Base-by-base conservation (phyloP, 2,329 filamentous ascomycete species). In the Cytospora schulzeri region DNA sequence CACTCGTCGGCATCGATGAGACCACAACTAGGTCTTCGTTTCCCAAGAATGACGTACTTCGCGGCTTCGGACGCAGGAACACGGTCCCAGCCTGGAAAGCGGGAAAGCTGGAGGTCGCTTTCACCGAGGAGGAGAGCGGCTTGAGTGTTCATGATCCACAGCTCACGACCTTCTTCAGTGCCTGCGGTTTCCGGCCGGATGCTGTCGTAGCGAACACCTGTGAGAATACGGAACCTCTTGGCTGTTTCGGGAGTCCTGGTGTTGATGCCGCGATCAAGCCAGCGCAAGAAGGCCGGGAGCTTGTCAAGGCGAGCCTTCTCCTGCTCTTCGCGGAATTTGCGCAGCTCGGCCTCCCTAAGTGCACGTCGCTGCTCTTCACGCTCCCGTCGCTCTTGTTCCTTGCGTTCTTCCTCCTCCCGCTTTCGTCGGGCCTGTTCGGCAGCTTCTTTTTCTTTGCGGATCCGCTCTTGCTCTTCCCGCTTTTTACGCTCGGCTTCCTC, bases 61-160 rank as follows among this genome's bases (percentile, higher is more conserved):
- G 85, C 85, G 56, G 86, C 74, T 12, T 70, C 71, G 1, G 83
- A 82, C 14, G 82, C 83, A 15, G 84, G 81, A 22, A 81, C 76
- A 17, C 80, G 83, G 64, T 84, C 80, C 87, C 87, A 89, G 1
- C 79, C 79, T 22, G 85, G 81, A 70, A 88, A 89, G 78, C 81
- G 79, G 17, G 85, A 83, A 3, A 90, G 78, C 17, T 79, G 76
- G 24, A 88, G 75, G 69, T 90, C 87, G 70, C 88, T 88, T 70
- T 89, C 86, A 17, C 87, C 87, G 1, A 90, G 77, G 11, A 90
- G 79, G 17, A 89, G 76, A 11, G 87, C 87, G 57, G 84, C 86
- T 63, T 89, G 84, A 3, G 83, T 85, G 70, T 89, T 90, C 57
- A 89, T 80, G 62, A 89, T 75, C 87, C 87, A 90, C 69, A 87